Base-by-base conservation (phyloP, 768 basidiomycete species). In the Panellus pusillus region DNA sequence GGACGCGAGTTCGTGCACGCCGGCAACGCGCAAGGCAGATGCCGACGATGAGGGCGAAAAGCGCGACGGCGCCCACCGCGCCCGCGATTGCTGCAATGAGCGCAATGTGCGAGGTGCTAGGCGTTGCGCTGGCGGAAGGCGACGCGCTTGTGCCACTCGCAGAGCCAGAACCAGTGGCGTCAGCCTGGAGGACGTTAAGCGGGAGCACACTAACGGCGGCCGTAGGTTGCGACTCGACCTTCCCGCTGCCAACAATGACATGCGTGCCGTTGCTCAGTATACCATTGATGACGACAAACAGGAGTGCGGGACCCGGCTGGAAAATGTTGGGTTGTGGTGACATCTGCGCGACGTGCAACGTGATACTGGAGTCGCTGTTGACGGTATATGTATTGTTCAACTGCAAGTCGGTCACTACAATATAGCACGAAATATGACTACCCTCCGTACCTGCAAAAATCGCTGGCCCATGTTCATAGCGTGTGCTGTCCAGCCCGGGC, bases 391-490 rank as follows among this genome's bases (percentile, higher is more conserved):
- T 89, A 63, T 81, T 88, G 68, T 94, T 87, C 49, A 97, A 81
- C 72, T 95, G 84, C 54, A 97, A 63, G 50, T 77, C 24, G 24
- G 24, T 24, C 24, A 24, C 24, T 24, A 24, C 2, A 3, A 24
- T 24, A 24, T 6, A 24, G 6, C 24, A 24, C 2, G 24, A 24
- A 24, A 6, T 2, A 24, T 24, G 24, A 24, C 24, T 6, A 24
- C 24, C 24, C 24, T 24, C 24, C 24, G 24, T 24, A 24, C 24
- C 24, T 24, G 24, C 24, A 24, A 24, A 24, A 24, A 79, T 4
- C 93, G 80, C 68, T 93, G 90, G 0, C 89, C 89, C 87, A 91
- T 91, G 73, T 89, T 91, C 88, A 91, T 89, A 31, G 81, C 88
- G 62, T 91, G 89, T 0, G 89, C 90, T 2, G 89, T 85, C 74